Base-by-base conservation (phyloP, 306 rosid species). In the Fragaria nilgerrensis region DNA sequence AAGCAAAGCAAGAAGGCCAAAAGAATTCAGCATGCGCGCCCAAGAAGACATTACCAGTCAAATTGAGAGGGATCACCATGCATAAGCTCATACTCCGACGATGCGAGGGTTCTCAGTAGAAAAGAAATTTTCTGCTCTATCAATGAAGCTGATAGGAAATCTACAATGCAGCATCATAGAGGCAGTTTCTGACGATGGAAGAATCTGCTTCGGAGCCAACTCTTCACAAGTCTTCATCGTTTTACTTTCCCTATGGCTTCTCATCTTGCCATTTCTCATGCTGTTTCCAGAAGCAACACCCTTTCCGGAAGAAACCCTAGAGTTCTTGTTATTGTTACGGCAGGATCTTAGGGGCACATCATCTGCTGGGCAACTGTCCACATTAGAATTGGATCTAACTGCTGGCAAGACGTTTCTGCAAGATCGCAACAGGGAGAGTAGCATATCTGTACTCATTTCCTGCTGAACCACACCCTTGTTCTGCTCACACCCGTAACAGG, bases 381-480 rank as follows among this genome's bases (percentile, higher is more conserved):
- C 52, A 79, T 84, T 68, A 50, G 88, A 75, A 85, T 55, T 88
- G 52, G 74, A 83, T 27, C 82, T 90, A 73, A 77, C 22, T 22
- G 75, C 77, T n/a, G 85, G 77, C 47, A 80, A 73, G 81, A 84
- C 75, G 68, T 70, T 89, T 88, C 83, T 88, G 85, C 98, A 92
- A 23, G 97, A 92, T 81, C 84, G 82, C 71, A 95, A 88, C 86
- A 92, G 86, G 72, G 97, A 90, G 68, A 95, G 89, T 52, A 90
- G 87, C 98, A 95, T 95, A 78, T 95, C 98, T 68, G 87, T 84
- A 75, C 96, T 92, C 80, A 95, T 87, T 85, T 95, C 98, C 85
- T 88, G 97, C 85, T 88, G 97, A 80, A 95, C 96, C 48, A 95
- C 89, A 45, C 86, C 88, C 85, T 95, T 95, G 89, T 92, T 95